Base-by-base conservation (phyloP, 805 yeast genomes). In the Ogataea wickerhamii region DNA sequence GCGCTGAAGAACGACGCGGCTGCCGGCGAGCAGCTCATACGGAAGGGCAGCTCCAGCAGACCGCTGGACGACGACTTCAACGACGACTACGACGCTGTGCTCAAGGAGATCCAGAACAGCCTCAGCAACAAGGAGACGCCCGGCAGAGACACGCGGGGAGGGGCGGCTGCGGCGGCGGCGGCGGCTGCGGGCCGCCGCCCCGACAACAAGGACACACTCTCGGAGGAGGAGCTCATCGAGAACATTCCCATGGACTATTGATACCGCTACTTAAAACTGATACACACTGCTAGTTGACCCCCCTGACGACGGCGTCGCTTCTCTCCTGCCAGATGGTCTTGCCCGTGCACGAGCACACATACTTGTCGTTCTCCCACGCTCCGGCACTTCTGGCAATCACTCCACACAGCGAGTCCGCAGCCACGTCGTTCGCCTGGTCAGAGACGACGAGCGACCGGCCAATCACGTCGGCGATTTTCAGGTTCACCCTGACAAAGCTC, bases 301-400 rank as follows among this genome's bases (percentile, higher is more conserved):
- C 93, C 47, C 74, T 74, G 4, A 58, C 47, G 23, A 77, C 58
- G 1, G 95, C 95, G 53, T 87, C 96, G 34, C 68, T 61, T 39
- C 97, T 71, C 61, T 91, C 98, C 58, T 93, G 88, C 98, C 98
- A 91, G 18, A 91, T 78, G 0, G 96, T 86, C 70, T 88, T 87
- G 13, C 98, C 98, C 12, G 91, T 80, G 61, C 98, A 93, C 23
- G 91, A 81, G 63, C 98, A 91, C 2, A 91, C 95, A 43, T 80
- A 80, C 63, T 91, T 91, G 50, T 83, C 86, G 63, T 93, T 93
- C 57, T 91, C 95, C 97, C 98, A 93, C 18, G 80, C 85, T 12
- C 98, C 98, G 1, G 98, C 98, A 52, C 94, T 83, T 54, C 98
- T 74, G 1, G 98, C 98, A 56, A 93, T 78, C 18, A 91, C 95